Base-by-base conservation (phyloP, 2,329 filamentous ascomycete genomes). In the Fusarium sp. region DNA sequence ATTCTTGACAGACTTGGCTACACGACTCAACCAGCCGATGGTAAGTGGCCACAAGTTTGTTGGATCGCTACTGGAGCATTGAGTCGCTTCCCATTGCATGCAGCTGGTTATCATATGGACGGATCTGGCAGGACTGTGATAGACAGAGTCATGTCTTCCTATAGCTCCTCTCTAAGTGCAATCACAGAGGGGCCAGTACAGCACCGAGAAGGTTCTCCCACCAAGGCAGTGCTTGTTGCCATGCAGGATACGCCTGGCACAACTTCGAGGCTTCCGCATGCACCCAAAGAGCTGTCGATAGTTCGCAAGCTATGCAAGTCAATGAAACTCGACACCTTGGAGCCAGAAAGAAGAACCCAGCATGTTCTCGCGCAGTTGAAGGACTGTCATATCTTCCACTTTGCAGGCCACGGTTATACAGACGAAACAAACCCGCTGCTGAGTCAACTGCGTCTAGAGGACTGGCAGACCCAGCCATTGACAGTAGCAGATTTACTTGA, bases 201-300 rank as follows among this genome's bases (percentile, higher is more conserved):
- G 1, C 14, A 14, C 14, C 18, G 42, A 2, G 14, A 32, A 1
- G 15, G 27, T 2, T n/a, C 58, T 0, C 57, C 40, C 6, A 7
- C 32, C 2, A 44, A 37, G 6, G 58, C 58, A 14, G 26, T 57
- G 3, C 9, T 60, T 2, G 40, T 60, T 10, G 23, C 50, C 1
- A 60, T 60, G 58, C 38, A 57, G 12, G 30, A 4, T 12, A 45
- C 40, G 1, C 56, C 48, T 0, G 56, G 48, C 0, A 23, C 6
- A 11, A 40, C 30, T 23, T 33, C 48, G 4, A 55, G 6, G 1
- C 38, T 59, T 0, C 37, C 48, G 0, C 30, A 41, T 23, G 56
- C 56, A 0, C 17, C 20, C 1, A 30, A 12, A 1, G 56, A 59
- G 14, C 0, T 59, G 5, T 27, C 18, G 0, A 59, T 55, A 12